A percentile compares a stretch with the other conserved stretches of the same genome.
Evolutionary conservation across 192 early-diverging fungal species (phyloP).

Genomic region (Linnemannia schmuckeri): DNA sequence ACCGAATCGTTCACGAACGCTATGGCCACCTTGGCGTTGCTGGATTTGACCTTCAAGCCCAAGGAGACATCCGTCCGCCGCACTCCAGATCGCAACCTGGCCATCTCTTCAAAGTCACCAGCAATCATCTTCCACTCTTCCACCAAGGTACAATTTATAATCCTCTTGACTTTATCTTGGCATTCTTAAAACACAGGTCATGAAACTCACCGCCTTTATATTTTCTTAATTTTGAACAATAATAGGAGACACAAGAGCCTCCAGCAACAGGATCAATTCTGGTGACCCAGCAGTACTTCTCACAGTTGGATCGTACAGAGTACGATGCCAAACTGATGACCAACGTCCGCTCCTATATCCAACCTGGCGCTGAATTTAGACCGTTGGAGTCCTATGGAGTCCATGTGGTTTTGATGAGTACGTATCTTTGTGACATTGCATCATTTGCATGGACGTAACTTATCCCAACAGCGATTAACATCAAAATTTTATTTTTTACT

Average conservation of each 20-base stretch:
- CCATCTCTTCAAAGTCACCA: conserved; percentile 39
- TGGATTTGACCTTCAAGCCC: conserved; percentile 51
- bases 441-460: not conserved
- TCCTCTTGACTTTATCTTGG: not conserved
- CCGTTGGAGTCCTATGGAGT: conserved; percentile 38
- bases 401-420: conserved; percentile 53
- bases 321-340: conserved; percentile 30
- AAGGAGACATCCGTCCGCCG: conserved; percentile 27
- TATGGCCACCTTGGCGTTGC: conserved; percentile 55
- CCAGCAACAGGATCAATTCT: conserved; percentile 22
- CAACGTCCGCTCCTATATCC: conserved; percentile 24
- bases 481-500: not conserved
- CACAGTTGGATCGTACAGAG: conserved; percentile 6
- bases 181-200: not conserved
- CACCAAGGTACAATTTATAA: conserved; percentile 28
- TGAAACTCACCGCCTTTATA: not conserved
- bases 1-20: conserved; percentile 41
- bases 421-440: not conserved
- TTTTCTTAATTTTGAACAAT: not conserved
- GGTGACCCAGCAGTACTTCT: conserved; percentile 43
- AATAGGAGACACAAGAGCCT: conserved; percentile 18
- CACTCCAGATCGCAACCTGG: conserved; percentile 27
- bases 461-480: not conserved
- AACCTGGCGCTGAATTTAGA: conserved; percentile 17
- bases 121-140: conserved; percentile 60